Conservation (phyloP, 2,329 filamentous ascomycete genomes). For the Ceratocystis huliohia region DNA sequence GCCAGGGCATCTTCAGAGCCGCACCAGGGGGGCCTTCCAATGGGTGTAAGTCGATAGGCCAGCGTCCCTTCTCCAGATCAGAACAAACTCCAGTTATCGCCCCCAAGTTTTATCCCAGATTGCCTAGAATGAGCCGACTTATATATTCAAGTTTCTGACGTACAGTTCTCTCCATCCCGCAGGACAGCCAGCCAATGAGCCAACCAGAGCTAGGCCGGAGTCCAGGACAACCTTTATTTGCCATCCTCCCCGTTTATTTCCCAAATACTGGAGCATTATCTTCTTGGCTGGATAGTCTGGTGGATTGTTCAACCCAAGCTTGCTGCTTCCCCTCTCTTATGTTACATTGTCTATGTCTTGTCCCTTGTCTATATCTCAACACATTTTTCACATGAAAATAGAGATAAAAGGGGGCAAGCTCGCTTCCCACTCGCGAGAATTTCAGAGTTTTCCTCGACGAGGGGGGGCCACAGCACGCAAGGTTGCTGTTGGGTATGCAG, state of each 20-base stretch:
- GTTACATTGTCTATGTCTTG: neutral
- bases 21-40: neutral
- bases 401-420: neutral
- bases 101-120: neutral
- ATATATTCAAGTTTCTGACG: too few species aligned
- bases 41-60: constrained; percentile 12
- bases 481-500: neutral
- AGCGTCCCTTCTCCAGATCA: neutral
- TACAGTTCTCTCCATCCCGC: too few species aligned
- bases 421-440: neutral
- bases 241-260: too few species aligned
- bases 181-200: too few species aligned
- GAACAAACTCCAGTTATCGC: neutral
- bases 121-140: too few species aligned
- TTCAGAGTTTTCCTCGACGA: neutral
- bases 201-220: too few species aligned
- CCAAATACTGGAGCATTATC: too few species aligned
- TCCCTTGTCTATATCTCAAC: too few species aligned
- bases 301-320: too few species aligned
- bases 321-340: neutral
- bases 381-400: neutral
- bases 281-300: too few species aligned
- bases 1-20: neutral
- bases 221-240: too few species aligned
- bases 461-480: neutral